Percentiles rank a stretch among this genome's conserved stretches.
These are phyloP conservation scores for Dimocarpus longan DNA, from an alignment of 345 rosid species.

Conservation along the genomic window DNA sequence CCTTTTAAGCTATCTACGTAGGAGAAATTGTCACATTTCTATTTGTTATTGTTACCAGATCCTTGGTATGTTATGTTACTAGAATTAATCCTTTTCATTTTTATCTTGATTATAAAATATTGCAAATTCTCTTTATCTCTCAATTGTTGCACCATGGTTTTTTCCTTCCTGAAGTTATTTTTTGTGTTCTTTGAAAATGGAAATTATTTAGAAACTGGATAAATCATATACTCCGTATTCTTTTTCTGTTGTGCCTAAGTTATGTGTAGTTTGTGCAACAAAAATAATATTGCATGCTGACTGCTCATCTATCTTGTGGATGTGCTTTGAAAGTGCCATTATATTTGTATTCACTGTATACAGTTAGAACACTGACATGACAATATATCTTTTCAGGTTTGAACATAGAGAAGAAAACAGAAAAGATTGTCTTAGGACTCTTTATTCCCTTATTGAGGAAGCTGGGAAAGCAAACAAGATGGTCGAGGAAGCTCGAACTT, in stretches of 20 bases:
- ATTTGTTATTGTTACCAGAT: neutral
- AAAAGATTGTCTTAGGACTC: conserved; percentile 88
- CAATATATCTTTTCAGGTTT: conserved; percentile 51
- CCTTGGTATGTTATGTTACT: neutral
- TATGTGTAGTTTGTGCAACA: no score
- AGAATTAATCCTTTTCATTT: neutral
- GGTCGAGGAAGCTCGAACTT: conserved; percentile 68
- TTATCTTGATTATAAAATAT: neutral
- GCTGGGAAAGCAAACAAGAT: conserved; percentile 79
- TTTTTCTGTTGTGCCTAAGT: no score
- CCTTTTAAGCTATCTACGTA: neutral
- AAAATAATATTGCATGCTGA: neutral
- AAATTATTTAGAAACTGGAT: no score
- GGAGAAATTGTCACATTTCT: neutral
- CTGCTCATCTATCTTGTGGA: neutral
- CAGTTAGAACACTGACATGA: neutral
- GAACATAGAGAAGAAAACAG: conserved; percentile 97
- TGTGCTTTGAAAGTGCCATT: neutral
- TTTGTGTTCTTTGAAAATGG: no score
- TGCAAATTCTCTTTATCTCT: no score
- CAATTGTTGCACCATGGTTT: no score
- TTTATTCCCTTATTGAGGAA: conserved; percentile 78
- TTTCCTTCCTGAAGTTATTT: no score
- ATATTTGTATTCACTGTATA: neutral
- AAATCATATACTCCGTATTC: no score